Evolutionary conservation across 164 flowering plant species (phyloP).

Genomic region (Macadamia integrifolia): DNA sequence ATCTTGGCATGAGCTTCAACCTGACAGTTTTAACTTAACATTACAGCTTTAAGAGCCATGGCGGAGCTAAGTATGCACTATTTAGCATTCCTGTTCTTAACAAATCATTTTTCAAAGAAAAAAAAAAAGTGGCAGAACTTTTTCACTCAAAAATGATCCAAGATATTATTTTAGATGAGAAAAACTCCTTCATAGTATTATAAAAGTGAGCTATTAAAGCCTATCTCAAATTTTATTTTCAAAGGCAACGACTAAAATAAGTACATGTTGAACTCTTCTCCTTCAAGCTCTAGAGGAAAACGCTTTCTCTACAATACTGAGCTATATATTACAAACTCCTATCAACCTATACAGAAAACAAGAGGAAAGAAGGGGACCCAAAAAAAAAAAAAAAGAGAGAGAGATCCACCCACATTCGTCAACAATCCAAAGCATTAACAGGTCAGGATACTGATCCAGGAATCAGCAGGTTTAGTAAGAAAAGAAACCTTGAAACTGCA

Average conservation of each 20-base stretch:
- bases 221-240: slow-evolving; percentile 1
- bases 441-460: not conserved
- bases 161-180: too few species aligned
- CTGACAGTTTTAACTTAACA: too few species aligned
- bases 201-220: not conserved
- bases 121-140: too few species aligned
- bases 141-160: too few species aligned
- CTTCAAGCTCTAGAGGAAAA: slow-evolving; percentile 11
- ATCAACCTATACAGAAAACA: slow-evolving; percentile 34
- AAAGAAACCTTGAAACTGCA: slow-evolving; percentile 21
- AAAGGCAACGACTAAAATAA: slow-evolving; percentile 7
- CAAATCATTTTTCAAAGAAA: too few species aligned
- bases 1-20: too few species aligned
- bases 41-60: too few species aligned
- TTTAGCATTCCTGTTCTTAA: too few species aligned
- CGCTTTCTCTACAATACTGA: slow-evolving; percentile 23
- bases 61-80: too few species aligned
- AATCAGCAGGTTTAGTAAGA: not conserved
- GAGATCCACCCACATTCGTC: slow-evolving; percentile 1
- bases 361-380: too few species aligned
- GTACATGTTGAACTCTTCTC: slow-evolving; percentile 17
- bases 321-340: slow-evolving; percentile 32
- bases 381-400: too few species aligned
- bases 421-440: slow-evolving; percentile 14
- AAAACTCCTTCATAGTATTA: too few species aligned